Base-by-base conservation (phyloP, 2,329 filamentous ascomycete genomes). In the Fusarium sarcochroum region DNA sequence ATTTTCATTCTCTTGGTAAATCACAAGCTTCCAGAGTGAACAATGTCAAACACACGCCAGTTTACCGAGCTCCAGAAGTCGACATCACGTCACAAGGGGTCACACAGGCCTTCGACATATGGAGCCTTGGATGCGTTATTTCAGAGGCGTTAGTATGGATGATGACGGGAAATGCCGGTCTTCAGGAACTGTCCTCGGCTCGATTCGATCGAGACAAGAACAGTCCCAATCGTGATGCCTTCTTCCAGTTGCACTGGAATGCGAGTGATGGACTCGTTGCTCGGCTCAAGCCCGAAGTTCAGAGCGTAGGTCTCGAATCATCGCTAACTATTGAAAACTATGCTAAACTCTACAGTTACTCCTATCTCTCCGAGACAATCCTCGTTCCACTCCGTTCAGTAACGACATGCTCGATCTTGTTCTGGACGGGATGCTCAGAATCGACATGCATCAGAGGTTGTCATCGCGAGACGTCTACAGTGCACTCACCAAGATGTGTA, bases 121-220 rank as follows among this genome's bases (percentile, higher is more conserved):
- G 54, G 54, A 42, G 46, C 13, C n/a, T 57, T 3, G 46, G 46
- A 0, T 52, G 46, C 18, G n/a, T 57, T 1, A 8, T 52, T 10
- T 4, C 14, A 0, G 37, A 57, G 7, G n/a, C 23, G 6, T 4
- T 52, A 1, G 2, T 6, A 1, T 58, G 38, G 48, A 5, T 44
- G 1, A 4, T 4, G 0, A 2, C 27, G 0, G 47, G 54, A 2
- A 18, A 23, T 4, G 1, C 3, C 0, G 38, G 54, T 0, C 10
- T 45, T 0, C 4, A 17, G 1, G 18, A 30, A 1, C 8, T 52
- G 1, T 15, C 13, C 1, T 0, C 4, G 1, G 15, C n/a, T 18
- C 47, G 38, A 1, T 6, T 15, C 5, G 54, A 58, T 2, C 2
- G 10, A 0, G 3, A 13, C n/a, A 0, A 6, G 1, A 17, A 25